Conservation (phyloP, 768 basidiomycete genomes). For the Rhizopogon salebrosus region DNA sequence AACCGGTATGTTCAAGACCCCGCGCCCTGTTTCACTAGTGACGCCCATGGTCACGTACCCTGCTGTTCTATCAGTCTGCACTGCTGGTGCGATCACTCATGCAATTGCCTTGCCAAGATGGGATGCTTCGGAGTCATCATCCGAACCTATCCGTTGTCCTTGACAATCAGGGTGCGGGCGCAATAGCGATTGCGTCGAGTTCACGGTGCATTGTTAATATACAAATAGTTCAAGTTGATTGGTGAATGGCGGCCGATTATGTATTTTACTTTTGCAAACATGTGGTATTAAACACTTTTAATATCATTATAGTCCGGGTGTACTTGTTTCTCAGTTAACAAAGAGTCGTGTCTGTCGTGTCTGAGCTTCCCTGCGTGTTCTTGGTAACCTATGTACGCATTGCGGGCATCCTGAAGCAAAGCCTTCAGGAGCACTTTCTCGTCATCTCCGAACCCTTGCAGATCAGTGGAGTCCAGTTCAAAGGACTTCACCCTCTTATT, state of each 20-base stretch:
- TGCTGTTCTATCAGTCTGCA: too few relatives aligned
- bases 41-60: too few relatives aligned
- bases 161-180: too few relatives aligned
- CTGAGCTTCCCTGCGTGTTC: not conserved
- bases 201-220: too few relatives aligned
- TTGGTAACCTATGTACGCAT: not conserved
- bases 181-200: too few relatives aligned
- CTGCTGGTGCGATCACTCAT: too few relatives aligned
- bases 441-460: not conserved
- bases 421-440: not conserved
- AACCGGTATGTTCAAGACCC: too few relatives aligned
- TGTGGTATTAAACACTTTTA: not conserved
- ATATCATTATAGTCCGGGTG: not conserved
- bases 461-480: not conserved
- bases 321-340: not conserved
- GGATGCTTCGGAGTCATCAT: too few relatives aligned
- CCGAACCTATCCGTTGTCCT: too few relatives aligned
- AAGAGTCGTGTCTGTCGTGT: not conserved
- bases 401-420: not conserved
- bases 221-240: not conserved
- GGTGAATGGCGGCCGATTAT: slow-evolving; percentile 17
- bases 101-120: too few relatives aligned
- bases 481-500: slow-evolving; percentile 5
- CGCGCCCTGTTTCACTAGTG: too few relatives aligned
- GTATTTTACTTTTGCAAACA: slow-evolving; percentile 21